These are phyloP conservation scores for Vishniacozyma victoriae DNA, from an alignment of 768 basidiomycete genomes.

Conservation along the genomic window DNA sequence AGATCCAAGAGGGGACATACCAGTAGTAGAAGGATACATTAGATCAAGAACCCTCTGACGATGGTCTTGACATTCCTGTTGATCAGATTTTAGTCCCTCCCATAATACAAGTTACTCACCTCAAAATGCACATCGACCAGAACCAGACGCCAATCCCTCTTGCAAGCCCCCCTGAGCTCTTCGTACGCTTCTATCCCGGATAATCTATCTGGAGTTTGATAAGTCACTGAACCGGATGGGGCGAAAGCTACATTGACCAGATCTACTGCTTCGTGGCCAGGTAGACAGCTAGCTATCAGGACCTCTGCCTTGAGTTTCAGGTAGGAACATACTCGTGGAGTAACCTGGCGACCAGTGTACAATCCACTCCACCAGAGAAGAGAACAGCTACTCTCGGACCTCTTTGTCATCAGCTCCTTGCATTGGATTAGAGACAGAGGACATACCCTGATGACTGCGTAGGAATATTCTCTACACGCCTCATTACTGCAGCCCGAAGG, in stretches of 20 bases:
- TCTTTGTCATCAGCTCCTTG: slow-evolving; percentile 37
- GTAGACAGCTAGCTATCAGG: slow-evolving; percentile 54
- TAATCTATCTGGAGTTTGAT: slow-evolving; percentile 64
- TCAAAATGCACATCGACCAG: slow-evolving; percentile 78
- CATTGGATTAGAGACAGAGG: background rate
- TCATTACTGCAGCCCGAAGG: slow-evolving; percentile 61
- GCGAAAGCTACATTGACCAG: slow-evolving; percentile 81
- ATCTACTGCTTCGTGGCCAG: slow-evolving; percentile 75
- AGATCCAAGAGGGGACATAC: slow-evolving; percentile 6
- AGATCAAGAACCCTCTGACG: slow-evolving; percentile 60
- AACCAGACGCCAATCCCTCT: slow-evolving; percentile 85
- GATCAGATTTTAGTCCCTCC: background rate
- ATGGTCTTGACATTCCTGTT: slow-evolving; percentile 62
- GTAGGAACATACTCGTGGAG: slow-evolving; percentile 60
- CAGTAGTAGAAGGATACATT: slow-evolving; percentile 46
- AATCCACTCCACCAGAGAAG: slow-evolving; percentile 96
- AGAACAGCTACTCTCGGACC: slow-evolving; percentile 64
- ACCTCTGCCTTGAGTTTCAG: background rate
- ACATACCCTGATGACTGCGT: slow-evolving; percentile 32
- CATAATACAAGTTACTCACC: slow-evolving; percentile 48
- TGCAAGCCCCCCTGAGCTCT: slow-evolving; percentile 71
- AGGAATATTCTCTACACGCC: slow-evolving; percentile 67
- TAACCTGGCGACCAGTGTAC: slow-evolving; percentile 71
- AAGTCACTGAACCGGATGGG: background rate
- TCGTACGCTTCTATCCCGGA: slow-evolving; percentile 72